phyloP scores from a whole-genome alignment of 305 asterid genomes.

The Solanum hybrid region DNA sequence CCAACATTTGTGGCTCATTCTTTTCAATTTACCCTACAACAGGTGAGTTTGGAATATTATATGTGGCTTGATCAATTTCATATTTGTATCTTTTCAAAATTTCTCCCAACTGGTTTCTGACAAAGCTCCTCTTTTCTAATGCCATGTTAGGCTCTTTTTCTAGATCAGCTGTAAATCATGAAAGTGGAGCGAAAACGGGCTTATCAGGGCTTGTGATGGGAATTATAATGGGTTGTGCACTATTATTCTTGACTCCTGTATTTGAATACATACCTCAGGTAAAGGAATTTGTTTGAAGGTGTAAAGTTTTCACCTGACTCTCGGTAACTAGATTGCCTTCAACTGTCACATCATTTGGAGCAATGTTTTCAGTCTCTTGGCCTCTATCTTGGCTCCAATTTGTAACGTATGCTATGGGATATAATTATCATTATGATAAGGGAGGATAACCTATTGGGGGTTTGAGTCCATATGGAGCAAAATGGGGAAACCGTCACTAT shows the following conservation, averaged over 20 bases:
- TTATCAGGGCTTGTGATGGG: constrained; percentile 94
- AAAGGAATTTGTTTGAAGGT: constrained; percentile 7
- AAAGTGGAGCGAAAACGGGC: constrained; percentile 99
- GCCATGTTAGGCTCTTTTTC: constrained; percentile 80
- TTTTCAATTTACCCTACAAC: constrained; percentile 91
- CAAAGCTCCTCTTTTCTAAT: constrained; percentile 7
- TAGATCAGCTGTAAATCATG: constrained; percentile 98
- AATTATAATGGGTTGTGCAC: constrained; percentile 88
- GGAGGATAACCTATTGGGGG: not conserved
- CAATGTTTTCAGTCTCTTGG: not conserved
- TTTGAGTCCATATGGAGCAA: not conserved
- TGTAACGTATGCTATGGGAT: not conserved
- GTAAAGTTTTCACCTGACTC: constrained; percentile 8
- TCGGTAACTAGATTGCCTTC: not conserved
- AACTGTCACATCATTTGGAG: not conserved
- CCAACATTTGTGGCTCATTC: constrained; percentile 91
- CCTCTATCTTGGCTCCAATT: not conserved
- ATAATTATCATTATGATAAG: not conserved
- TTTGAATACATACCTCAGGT: constrained; percentile 98
- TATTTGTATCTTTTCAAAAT: not conserved
- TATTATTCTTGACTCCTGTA: constrained; percentile 84
- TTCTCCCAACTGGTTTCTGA: not conserved
- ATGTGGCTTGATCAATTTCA: not conserved
- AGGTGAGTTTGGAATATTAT: constrained; percentile 37
- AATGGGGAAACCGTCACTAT: not conserved